Evolutionary conservation across 371 early-diverging fungal genomes (phyloP).

Genomic region (Syncephalastrum monosporum): DNA sequence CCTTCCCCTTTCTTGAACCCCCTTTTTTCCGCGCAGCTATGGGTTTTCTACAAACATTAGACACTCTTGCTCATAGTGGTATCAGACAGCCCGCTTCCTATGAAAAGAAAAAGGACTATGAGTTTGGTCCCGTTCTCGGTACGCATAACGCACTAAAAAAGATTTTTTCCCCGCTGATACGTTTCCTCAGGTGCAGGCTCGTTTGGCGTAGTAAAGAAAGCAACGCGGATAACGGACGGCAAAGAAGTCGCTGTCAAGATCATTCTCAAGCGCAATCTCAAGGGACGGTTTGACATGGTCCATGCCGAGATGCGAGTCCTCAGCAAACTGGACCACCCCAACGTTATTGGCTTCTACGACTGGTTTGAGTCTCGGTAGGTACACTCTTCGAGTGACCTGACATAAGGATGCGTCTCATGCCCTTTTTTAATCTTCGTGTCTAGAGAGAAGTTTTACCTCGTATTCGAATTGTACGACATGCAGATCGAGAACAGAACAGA

Average conservation of each 20-base stretch:
- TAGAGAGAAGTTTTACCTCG: conserved; percentile 78
- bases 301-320: conserved; percentile 70
- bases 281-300: conserved; percentile 70
- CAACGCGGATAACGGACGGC: conserved; percentile 48
- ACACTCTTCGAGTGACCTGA: no score
- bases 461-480: conserved; percentile 73
- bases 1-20: no score
- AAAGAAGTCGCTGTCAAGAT: conserved; percentile 75
- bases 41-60: conserved; percentile 14
- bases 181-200: conserved; percentile 63
- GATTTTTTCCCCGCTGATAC: not conserved
- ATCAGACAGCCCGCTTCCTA: conserved; percentile 30
- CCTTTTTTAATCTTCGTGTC: conserved; percentile 2
- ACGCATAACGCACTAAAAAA: conserved; percentile 8
- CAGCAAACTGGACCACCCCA: conserved; percentile 68
- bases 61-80: conserved; percentile 16
- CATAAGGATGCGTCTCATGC: no score
- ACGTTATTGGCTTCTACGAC: conserved; percentile 80
- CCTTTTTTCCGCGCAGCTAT: conserved; percentile 5
- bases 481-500: not conserved
- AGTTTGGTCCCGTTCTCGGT: conserved; percentile 61
- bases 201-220: conserved; percentile 75
- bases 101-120: conserved; percentile 66
- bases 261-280: conserved; percentile 65
- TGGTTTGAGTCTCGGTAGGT: conserved; percentile 67